These are phyloP conservation scores for Aspergillus udagawae DNA, from an alignment of 2,329 filamentous ascomycete genomes.

Conservation along the genomic window DNA sequence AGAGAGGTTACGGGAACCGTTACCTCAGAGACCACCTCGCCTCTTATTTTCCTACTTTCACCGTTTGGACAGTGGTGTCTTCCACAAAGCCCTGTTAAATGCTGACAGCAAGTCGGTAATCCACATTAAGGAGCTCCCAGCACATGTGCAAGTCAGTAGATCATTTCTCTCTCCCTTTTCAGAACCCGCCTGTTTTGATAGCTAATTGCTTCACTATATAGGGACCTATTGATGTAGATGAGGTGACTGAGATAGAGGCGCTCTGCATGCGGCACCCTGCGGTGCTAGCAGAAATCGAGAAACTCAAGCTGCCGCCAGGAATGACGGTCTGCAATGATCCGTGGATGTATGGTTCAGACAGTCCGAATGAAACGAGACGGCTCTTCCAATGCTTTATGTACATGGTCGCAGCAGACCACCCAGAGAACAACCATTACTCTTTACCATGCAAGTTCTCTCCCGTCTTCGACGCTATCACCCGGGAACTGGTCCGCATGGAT, in stretches of 20 bases:
- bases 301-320: conserved; percentile 55
- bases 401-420: conserved; percentile 30
- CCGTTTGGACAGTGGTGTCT: conserved; percentile 39
- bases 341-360: conserved; percentile 63
- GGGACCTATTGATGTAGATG: conserved; percentile 56
- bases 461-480: conserved; percentile 55
- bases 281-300: conserved; percentile 56
- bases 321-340: conserved; percentile 56
- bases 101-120: conserved; percentile 33
- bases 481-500: conserved; percentile 66
- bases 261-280: conserved; percentile 51
- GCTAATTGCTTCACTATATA: conserved; percentile 53
- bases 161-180: background rate
- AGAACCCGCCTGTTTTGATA: conserved; percentile 25
- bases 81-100: conserved; percentile 38
- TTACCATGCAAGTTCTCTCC: conserved; percentile 35
- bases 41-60: conserved; percentile 52
- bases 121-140: conserved; percentile 41
- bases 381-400: conserved; percentile 42
- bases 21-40: conserved; percentile 49
- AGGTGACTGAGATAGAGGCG: conserved; percentile 56
- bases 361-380: conserved; percentile 35
- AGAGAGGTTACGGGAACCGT: conserved; percentile 50
- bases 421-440: conserved; percentile 36
- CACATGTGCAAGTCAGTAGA: conserved; percentile 41